Evolutionary conservation across 108 stramenopile species (phyloP).

Genomic region (Cyclotella sp.): DNA sequence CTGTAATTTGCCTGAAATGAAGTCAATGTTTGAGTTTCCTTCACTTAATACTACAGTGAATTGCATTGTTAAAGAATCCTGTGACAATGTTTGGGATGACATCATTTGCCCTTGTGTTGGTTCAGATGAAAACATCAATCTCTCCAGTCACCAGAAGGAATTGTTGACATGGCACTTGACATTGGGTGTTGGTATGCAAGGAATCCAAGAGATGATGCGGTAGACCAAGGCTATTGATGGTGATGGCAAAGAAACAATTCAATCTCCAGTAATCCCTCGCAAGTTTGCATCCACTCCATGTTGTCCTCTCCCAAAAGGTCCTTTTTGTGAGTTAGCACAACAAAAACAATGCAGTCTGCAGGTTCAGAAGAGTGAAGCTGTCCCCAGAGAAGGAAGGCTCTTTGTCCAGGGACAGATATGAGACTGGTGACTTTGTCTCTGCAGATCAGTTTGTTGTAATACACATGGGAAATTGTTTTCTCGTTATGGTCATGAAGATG

Average conservation of each 20-base stretch:
- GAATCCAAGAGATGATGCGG: conserved; percentile 2
- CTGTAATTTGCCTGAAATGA: too few relatives aligned
- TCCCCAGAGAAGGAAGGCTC: background rate
- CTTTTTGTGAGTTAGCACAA: background rate
- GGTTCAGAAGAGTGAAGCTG: too few relatives aligned
- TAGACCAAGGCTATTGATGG: background rate
- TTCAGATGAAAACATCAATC: too few relatives aligned
- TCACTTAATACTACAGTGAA: too few relatives aligned
- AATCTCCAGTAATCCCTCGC: background rate
- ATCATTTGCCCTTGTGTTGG: too few relatives aligned
- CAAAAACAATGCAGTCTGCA: too few relatives aligned
- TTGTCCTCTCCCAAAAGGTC: background rate
- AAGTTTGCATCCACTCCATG: background rate
- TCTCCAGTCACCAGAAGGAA: too few relatives aligned
- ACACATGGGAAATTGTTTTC: conserved; percentile 36
- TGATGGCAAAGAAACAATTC: background rate
- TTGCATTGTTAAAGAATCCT: too few relatives aligned
- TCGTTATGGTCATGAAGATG: conserved; percentile 36
- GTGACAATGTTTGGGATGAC: too few relatives aligned
- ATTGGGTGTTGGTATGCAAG: too few relatives aligned
- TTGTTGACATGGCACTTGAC: too few relatives aligned
- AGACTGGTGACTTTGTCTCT: conserved; percentile 46
- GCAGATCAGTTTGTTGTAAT: conserved; percentile 38
- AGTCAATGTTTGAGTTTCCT: too few relatives aligned
- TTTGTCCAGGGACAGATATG: background rate